Percentiles rank a stretch among this genome's conserved stretches.
Evolutionary conservation across 108 stramenopile genomes (phyloP).

Genomic region (Conticribra guillardii): DNA sequence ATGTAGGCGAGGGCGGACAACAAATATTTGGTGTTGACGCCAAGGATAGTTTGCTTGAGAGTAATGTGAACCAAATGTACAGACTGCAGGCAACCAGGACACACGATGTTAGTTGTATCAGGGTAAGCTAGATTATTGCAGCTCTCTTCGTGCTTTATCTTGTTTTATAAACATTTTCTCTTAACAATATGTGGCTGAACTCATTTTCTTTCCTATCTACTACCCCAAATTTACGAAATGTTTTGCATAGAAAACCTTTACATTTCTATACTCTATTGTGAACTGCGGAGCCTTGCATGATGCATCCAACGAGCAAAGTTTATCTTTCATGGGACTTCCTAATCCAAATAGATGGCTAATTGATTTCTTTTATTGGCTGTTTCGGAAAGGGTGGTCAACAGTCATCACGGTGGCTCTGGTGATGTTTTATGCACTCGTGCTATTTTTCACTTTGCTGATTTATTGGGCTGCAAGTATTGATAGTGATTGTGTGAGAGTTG

Average conservation of each 20-base stretch:
- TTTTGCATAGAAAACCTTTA: constrained; percentile 7
- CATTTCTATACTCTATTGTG: constrained; percentile 19
- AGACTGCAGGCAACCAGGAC: constrained; percentile 14
- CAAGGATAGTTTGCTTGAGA: too few species aligned
- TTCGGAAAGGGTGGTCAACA: constrained; percentile 39
- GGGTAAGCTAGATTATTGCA: constrained; percentile 9
- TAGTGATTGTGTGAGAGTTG: constrained; percentile 32
- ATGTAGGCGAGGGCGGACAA: neutral
- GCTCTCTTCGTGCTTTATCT: too few species aligned
- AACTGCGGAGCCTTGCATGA: constrained; percentile 37
- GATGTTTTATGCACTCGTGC: constrained; percentile 25
- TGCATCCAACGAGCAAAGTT: constrained; percentile 20
- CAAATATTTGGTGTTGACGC: neutral
- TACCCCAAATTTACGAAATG: neutral
- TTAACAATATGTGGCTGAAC: neutral
- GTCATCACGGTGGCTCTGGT: constrained; percentile 19
- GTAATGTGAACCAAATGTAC: constrained; percentile 18
- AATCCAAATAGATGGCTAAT: constrained; percentile 38
- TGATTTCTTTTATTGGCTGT: constrained; percentile 47
- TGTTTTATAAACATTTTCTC: neutral
- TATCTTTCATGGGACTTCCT: neutral
- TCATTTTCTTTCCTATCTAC: neutral
- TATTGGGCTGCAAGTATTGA: constrained; percentile 30
- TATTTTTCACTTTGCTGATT: constrained; percentile 33
- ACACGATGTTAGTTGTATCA: constrained; percentile 2